Percentiles rank a stretch among this genome's conserved stretches.
phyloP scores from a whole-genome alignment of 2,329 filamentous ascomycete species.

The Ambrosiella xylebori region DNA sequence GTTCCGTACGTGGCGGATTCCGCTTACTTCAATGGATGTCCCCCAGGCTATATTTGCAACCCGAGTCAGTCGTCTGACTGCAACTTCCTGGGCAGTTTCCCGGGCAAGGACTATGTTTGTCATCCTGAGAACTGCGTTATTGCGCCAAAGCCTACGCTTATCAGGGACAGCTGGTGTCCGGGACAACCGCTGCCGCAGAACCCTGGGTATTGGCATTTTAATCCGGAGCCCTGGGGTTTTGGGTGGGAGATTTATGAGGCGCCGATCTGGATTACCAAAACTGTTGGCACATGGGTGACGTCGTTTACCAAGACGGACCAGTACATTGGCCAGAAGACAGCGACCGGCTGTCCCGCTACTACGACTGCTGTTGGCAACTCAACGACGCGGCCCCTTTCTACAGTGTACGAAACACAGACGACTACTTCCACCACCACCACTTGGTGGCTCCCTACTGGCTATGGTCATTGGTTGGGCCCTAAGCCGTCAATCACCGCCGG shows the following conservation, averaged over 20 bases:
- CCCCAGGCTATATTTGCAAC: slow-evolving; percentile 34
- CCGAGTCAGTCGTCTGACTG: slow-evolving; percentile 29
- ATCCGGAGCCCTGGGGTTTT: slow-evolving; percentile 43
- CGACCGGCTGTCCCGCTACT: background rate
- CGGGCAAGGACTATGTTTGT: slow-evolving; percentile 30
- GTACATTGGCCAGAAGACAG: slow-evolving; percentile 30
- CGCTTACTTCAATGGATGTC: slow-evolving; percentile 35
- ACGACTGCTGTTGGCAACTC: background rate
- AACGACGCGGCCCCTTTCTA: background rate
- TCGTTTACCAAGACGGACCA: slow-evolving; percentile 36
- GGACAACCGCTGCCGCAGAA: slow-evolving; percentile 15
- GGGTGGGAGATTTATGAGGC: slow-evolving; percentile 43
- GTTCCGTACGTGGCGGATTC: slow-evolving; percentile 18
- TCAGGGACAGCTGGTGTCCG: slow-evolving; percentile 13
- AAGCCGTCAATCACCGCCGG: background rate
- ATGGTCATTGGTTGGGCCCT: background rate
- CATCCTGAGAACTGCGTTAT: slow-evolving; percentile 26
- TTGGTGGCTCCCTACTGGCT: background rate
- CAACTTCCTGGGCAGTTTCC: slow-evolving; percentile 32
- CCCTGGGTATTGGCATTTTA: slow-evolving; percentile 46
- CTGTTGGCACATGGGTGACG: slow-evolving; percentile 20
- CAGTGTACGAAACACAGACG: background rate
- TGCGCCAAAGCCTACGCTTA: slow-evolving; percentile 19
- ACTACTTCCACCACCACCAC: background rate
- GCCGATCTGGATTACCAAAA: slow-evolving; percentile 23